Evolutionary conservation across 257 asterid species (phyloP), one percentile per base, ranked within the genome.

Genomic region (Primulina tabacum): DNA sequence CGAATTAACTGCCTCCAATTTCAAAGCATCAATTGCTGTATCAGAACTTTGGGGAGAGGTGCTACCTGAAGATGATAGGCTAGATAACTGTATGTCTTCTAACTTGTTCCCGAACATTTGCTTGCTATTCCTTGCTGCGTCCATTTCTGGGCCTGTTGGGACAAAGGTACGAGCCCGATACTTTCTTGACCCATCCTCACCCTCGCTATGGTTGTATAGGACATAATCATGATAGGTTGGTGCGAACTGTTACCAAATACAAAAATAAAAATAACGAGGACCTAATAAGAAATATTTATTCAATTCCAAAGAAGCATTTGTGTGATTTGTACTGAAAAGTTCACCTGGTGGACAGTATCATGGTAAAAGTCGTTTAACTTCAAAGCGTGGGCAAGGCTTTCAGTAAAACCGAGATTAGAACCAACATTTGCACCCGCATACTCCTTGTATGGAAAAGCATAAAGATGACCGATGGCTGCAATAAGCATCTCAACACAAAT

Each of bases 151-250:
- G 47, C 97, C 97, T 7, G 96, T 94, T 8, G 97, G 99, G 62
- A 94, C 97, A 69, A 91, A 94, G 12, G 99, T 94, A 24, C 97
- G 94, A 2, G 97, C 94, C 71, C 96, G 83, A 63, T 89, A 94
- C 86, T 91, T 94, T 30, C 79, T 84, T 26, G 96, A 81, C 62
- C 97, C 98, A n/a, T 90, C 97, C 30, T 89, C 97, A 37, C 96
- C 94, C n/a, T 94, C 99, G 24, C 77, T 85, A 17, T 89, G 96
- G 87, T 88, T 94, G 90, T 91, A 91, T 71, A 94, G 90, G 67
- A 94, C 97, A 63, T 94, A 94, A 72, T 94, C 99, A 64, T 94
- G 96, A 79, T 94, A 94, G 60, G 99, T 89, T 34, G 99, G 97
- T 50, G 97, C 99, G 78, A 94, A 94, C 96, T 94, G 97, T 67